Evolutionary conservation across 768 basidiomycete species (phyloP), one percentile per base, ranked within the genome.

Genomic region (Boletus bicolor): DNA sequence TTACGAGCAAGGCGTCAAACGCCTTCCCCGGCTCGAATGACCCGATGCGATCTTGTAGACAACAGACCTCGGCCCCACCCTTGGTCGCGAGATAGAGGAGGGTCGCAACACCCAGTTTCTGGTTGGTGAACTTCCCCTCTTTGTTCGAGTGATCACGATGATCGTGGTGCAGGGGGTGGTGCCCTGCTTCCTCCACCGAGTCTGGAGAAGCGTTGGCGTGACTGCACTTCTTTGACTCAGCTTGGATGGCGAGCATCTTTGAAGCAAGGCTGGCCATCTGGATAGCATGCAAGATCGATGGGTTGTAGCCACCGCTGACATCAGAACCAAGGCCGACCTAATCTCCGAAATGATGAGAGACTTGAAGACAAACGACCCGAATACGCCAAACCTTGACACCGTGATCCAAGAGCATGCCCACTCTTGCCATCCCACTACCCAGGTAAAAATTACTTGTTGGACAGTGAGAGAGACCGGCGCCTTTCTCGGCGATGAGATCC

Each of bases 281-380:
- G 46, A 94, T 79, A 15, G 80, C 78, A 24, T 78, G 82, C 57
- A 97, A 77, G 56, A 98, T 89, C 5, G 93, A 95, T 4, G 85
- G 78, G 10, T 82, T 83, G 70, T 84, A 91, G 5, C 96, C 95
- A 11, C 96, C 96, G 2, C 92, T 89, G 51, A 90, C 86, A 67
- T 96, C 93, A 49, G 95, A 95, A 3, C 96, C 96, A n/a, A 98
- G 76, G 17, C 93, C 93, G 57, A 98, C 91, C 93, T 94, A 36
- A 30, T 28, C 19, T 47, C 35, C 35, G 7, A 14, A 44, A 4
- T 2, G 35, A 49, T 64, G 39, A 64, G 57, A 28, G 46, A 48
- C 36, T 26, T 14, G 17, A 44, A 30, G 30, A 44, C 43, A 47
- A 45, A 21, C n/a, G 10, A 44, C 7, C 14, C 7, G 38, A 50